Base-by-base conservation (phyloP, 441 rosid species). In the Breynia disticha region DNA sequence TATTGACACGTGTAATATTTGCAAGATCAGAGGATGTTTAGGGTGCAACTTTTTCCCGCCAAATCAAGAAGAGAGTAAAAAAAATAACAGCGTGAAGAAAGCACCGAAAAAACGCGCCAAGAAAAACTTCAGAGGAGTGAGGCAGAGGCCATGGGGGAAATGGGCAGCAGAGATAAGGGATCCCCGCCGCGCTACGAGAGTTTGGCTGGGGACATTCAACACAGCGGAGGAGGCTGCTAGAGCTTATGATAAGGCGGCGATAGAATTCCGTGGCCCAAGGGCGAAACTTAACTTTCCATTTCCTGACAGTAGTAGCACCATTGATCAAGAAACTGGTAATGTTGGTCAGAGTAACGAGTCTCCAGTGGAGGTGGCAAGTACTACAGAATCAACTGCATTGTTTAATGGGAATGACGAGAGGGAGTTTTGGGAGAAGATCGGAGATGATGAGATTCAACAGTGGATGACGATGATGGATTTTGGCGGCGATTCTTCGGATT, bases 131-230 rank as follows among this genome's bases (percentile, higher is more conserved):
- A 73, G 98, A 58, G 96, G 98, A 44, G 98, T 85, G 55, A 82
- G 96, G 68, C 98, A 83, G 66, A 69, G 96, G 75, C 98, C 96
- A 13, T 90, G 97, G 96, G 98, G 95, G 0, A 90, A 90, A 66
- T 90, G 90, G 79, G 96, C 96, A 10, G 95, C 98, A 9, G 96
- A 87, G 83, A 90, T 90, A 48, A 70, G 98, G 4, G 95, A 87
- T 62, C 98, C 95, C 0, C 65, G 72, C 61, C 68, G 79, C 44
- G 88, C 88, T 5, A 67, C 68, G 0, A 68, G 95, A 51, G 98
- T 90, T 0, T 87, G 98, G 96, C 84, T 90, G 7, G 97, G 96
- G 9, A 90, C 97, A 0, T 89, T 89, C 54, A 76, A 47, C 61
- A 86, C 95, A 0, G 93, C 82, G 3, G 96, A 87, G 69, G 96